Evolutionary conservation across 352 stramenopile genomes (phyloP).

Genomic region (Nothophytophthora sp.): DNA sequence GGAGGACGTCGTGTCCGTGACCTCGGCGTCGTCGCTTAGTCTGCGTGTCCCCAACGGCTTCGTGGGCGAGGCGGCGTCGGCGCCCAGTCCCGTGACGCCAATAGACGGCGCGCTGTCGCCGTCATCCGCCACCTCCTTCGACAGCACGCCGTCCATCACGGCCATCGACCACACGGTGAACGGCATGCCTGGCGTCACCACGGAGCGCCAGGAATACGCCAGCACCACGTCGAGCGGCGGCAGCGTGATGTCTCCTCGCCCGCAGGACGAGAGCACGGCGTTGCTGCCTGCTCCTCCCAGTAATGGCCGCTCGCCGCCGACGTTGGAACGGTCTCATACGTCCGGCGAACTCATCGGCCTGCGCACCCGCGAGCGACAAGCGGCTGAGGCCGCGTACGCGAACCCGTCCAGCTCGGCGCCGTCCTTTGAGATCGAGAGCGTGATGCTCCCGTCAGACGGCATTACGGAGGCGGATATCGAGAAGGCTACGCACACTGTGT

Average conservation of each 20-base stretch:
- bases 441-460: slow-evolving; percentile 60
- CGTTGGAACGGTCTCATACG: slow-evolving; percentile 71
- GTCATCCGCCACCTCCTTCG: slow-evolving; percentile 46
- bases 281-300: background rate
- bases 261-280: slow-evolving; percentile 20
- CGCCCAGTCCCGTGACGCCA: slow-evolving; percentile 34
- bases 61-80: slow-evolving; percentile 24
- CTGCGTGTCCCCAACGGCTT: slow-evolving; percentile 25
- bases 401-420: slow-evolving; percentile 40
- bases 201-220: slow-evolving; percentile 28
- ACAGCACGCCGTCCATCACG: slow-evolving; percentile 30
- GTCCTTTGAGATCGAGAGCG: slow-evolving; percentile 86
- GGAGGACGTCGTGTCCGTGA: slow-evolving; percentile 23
- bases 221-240: too few species aligned
- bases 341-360: slow-evolving; percentile 69
- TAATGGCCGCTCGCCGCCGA: slow-evolving; percentile 35
- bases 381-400: slow-evolving; percentile 45
- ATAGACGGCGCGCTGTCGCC: slow-evolving; percentile 37
- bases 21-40: slow-evolving; percentile 25
- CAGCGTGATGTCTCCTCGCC: too few species aligned
- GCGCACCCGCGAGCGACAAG: slow-evolving; percentile 48
- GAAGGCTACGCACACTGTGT: slow-evolving; percentile 81
- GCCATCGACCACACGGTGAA: too few species aligned
- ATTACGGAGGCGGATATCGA: slow-evolving; percentile 85
- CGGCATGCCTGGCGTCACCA: slow-evolving; percentile 36